phyloP scores from a whole-genome alignment of 345 rosid species.

The Murraya koenigii region DNA sequence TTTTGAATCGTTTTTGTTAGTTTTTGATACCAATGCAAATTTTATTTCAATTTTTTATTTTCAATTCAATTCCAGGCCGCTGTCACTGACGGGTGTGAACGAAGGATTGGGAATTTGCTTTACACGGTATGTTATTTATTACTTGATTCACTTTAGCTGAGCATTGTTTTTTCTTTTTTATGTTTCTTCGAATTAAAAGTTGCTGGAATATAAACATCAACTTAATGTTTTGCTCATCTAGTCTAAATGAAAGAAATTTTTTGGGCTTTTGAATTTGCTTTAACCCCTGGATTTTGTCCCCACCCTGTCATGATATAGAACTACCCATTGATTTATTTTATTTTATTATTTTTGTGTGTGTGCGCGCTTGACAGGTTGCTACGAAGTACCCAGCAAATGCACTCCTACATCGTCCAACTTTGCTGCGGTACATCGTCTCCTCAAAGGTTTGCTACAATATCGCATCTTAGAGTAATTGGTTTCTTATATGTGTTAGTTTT shows the following conservation, averaged over 20 bases:
- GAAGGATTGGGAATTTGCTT: conserved; percentile 74
- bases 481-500: neutral
- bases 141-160: neutral
- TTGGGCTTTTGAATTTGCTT: neutral
- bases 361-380: conserved; percentile 53
- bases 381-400: conserved; percentile 78
- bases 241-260: neutral
- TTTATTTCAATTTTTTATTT: neutral
- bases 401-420: conserved; percentile 69
- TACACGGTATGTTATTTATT: conserved; percentile 53
- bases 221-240: neutral
- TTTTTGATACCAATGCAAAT: neutral
- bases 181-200: neutral
- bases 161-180: neutral
- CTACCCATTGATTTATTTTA: neutral
- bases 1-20: conserved; percentile 8
- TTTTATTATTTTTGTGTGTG: neutral
- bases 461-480: neutral
- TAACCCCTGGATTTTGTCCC: neutral
- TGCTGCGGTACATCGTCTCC: conserved; percentile 63
- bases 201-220: neutral
- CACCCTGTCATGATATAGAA: neutral
- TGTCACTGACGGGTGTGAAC: conserved; percentile 78
- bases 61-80: conserved; percentile 57
- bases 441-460: conserved; percentile 44